Conservation (phyloP, 1,284 basidiomycete species). For the Cryptococcus sp. region DNA sequence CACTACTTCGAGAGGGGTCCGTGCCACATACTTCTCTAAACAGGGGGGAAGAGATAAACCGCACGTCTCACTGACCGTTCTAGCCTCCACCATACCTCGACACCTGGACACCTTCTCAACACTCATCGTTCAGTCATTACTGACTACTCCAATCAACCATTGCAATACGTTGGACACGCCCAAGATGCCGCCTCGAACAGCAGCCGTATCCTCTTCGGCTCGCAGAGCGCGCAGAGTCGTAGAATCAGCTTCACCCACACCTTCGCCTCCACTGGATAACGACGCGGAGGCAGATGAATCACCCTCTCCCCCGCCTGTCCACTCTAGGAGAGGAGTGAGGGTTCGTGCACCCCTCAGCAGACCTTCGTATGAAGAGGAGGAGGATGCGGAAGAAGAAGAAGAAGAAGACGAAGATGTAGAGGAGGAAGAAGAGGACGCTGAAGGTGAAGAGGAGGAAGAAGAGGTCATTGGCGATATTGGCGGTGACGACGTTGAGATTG, state of each 20-base stretch:
- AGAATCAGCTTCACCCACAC: slow-evolving; percentile 14
- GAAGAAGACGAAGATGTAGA: slow-evolving; percentile 12
- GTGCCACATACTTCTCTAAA: no score
- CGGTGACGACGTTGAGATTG: neutral
- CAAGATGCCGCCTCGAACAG: slow-evolving; percentile 1
- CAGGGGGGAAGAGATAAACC: no score
- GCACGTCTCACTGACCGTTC: no score
- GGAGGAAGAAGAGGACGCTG: slow-evolving; percentile 3
- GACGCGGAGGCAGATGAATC: slow-evolving; percentile 1
- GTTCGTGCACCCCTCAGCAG: neutral
- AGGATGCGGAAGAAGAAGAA: slow-evolving; percentile 9
- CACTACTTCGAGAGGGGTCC: no score
- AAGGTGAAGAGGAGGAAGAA: slow-evolving; percentile 9
- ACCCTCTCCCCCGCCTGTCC: neutral
- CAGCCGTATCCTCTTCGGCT: slow-evolving; percentile 1
- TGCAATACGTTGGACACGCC: no score
- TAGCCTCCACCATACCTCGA: no score
- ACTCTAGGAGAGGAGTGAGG: neutral
- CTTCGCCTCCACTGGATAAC: slow-evolving; percentile 9
- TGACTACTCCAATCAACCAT: no score
- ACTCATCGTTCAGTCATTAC: no score
- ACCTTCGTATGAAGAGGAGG: neutral
- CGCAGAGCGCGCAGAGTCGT: slow-evolving; percentile 17
- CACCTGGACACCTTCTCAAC: no score
- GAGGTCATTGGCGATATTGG: neutral